These are phyloP conservation scores for Apiospora rasikravindrae DNA, from an alignment of 2,329 filamentous ascomycete genomes.

Conservation along the genomic window DNA sequence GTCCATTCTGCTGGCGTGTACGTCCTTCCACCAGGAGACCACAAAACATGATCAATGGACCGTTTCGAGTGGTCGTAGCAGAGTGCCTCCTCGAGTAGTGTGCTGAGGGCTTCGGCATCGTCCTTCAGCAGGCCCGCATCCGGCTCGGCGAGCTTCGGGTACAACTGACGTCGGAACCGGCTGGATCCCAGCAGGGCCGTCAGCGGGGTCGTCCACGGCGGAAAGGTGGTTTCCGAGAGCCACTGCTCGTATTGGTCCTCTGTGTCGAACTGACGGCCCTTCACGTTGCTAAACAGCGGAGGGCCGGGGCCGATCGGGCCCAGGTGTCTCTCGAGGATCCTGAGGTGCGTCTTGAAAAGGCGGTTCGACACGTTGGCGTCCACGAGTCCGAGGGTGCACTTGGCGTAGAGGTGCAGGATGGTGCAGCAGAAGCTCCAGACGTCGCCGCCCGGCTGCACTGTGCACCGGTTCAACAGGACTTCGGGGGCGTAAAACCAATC, in stretches of 20 bases:
- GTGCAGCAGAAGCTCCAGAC: neutral
- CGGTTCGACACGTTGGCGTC: neutral
- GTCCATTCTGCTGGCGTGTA: neutral
- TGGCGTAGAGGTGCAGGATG: neutral
- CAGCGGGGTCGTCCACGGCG: neutral
- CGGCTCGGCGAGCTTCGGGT: neutral
- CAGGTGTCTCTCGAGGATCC: neutral
- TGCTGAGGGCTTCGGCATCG: neutral
- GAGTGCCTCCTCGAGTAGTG: neutral
- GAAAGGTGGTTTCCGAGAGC: neutral
- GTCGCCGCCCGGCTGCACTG: neutral
- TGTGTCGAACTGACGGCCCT: neutral
- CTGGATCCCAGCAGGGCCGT: neutral
- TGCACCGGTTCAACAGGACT: neutral
- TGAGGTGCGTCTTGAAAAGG: neutral
- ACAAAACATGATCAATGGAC: neutral
- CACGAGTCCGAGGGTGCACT: neutral
- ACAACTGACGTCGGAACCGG: neutral
- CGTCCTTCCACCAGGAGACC: neutral
- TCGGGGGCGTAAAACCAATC: neutral
- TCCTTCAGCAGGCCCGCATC: neutral
- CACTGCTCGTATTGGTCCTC: neutral
- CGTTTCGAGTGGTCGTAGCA: neutral
- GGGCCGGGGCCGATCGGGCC: neutral
- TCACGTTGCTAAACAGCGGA: neutral